Conservation (phyloP, 345 rosid species). For the Populus ilicifolia region DNA sequence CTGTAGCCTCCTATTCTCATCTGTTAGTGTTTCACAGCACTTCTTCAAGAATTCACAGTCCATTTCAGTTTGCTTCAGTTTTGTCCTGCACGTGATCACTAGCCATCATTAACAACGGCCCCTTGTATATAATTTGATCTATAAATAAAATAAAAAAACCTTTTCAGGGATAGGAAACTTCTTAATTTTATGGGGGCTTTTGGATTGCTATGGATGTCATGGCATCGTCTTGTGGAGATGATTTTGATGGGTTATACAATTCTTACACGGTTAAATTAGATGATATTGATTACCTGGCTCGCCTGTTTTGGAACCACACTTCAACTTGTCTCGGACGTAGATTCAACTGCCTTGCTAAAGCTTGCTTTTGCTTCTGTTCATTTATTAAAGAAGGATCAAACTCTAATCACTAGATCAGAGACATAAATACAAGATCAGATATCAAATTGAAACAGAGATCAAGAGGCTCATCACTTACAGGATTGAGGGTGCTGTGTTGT, state of each 20-base stretch:
- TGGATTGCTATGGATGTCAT: neutral
- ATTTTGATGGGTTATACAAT: neutral
- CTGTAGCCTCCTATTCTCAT: conserved; percentile 28
- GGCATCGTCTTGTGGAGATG: neutral
- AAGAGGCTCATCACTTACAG: conserved; percentile 32
- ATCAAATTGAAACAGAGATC: neutral
- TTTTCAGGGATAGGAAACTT: neutral
- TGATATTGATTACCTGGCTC: conserved; percentile 63
- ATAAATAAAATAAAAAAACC: too few relatives aligned
- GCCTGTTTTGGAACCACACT: conserved; percentile 99
- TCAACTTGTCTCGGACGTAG: conserved; percentile 88
- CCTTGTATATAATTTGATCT: too few relatives aligned
- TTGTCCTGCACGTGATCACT: conserved; percentile 18
- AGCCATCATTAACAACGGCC: neutral
- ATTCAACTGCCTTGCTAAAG: conserved; percentile 76
- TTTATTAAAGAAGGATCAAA: neutral
- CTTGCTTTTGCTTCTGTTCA: conserved; percentile 62
- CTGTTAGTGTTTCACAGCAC: conserved; percentile 27
- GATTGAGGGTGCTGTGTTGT: conserved; percentile 50
- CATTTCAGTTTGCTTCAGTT: conserved; percentile 32
- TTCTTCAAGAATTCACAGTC: conserved; percentile 32
- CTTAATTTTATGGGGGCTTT: neutral
- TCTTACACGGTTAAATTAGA: neutral
- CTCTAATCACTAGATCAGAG: neutral
- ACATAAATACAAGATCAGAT: neutral